Percentiles rank a stretch among this genome's conserved stretches.
These are phyloP conservation scores for Trichoderma endophyticum DNA, from an alignment of 2,329 filamentous ascomycete genomes.

Conservation along the genomic window DNA sequence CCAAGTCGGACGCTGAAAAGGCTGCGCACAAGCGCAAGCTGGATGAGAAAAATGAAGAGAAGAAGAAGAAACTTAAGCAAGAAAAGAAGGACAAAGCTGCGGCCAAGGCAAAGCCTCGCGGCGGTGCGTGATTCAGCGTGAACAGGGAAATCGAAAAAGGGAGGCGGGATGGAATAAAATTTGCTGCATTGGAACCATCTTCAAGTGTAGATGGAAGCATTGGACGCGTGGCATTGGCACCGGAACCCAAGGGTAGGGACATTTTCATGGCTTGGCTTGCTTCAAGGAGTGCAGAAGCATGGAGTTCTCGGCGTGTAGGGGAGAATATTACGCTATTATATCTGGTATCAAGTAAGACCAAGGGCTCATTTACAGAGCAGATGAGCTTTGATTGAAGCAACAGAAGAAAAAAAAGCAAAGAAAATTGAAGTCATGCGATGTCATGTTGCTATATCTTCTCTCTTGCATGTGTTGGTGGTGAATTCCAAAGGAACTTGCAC, in stretches of 20 bases:
- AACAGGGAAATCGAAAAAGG: neutral
- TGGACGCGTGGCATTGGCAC: neutral
- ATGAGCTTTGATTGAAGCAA: neutral
- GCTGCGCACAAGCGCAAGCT: slow-evolving; percentile 85
- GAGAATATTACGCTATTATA: neutral
- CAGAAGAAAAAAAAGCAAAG: neutral
- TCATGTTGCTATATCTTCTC: neutral
- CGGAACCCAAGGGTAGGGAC: neutral
- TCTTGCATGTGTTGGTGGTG: neutral
- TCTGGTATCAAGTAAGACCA: neutral
- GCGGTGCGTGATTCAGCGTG: slow-evolving; percentile 28
- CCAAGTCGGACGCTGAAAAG: slow-evolving; percentile 84
- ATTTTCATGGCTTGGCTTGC: slow-evolving; percentile 14
- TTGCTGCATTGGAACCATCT: neutral
- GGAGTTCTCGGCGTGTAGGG: slow-evolving; percentile 17
- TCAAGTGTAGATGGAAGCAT: neutral
- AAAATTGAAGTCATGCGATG: neutral
- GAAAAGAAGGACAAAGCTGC: slow-evolving; percentile 95
- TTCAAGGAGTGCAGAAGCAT: neutral
- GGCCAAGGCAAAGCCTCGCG: slow-evolving; percentile 80
- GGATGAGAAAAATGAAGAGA: slow-evolving; percentile 85
- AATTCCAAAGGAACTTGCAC: neutral
- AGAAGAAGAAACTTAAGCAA: slow-evolving; percentile 92
- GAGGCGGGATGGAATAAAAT: neutral
- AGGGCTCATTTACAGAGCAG: neutral